Conservation (phyloP, 768 basidiomycete genomes). For the Trametes cinnabarina region DNA sequence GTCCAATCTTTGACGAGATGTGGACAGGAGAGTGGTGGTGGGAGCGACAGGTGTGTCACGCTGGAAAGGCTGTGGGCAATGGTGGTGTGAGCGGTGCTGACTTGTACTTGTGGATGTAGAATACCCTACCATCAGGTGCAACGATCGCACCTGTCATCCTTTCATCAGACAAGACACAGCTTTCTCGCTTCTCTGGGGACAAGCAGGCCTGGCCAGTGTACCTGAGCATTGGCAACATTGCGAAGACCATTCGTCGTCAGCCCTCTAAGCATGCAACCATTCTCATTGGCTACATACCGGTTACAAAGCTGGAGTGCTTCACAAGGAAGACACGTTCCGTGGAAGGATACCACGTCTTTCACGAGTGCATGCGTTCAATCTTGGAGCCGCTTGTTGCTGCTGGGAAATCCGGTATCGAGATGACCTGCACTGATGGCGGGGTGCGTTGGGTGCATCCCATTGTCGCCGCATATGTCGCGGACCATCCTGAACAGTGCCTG, state of each 20-base stretch:
- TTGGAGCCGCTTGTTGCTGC: conserved; percentile 32
- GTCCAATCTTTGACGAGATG: conserved; percentile 4
- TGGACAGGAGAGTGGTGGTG: conserved; percentile 26
- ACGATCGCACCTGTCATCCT: conserved; percentile 28
- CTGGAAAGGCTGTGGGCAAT: not conserved
- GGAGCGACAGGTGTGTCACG: conserved; percentile 24
- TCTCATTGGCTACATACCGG: conserved; percentile 25
- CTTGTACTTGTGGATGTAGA: conserved; percentile 15
- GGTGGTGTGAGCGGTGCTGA: not conserved
- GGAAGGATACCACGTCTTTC: conserved; percentile 32
- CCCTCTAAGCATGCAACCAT: conserved; percentile 13
- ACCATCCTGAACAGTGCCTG: conserved; percentile 17
- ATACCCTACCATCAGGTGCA: conserved; percentile 9
- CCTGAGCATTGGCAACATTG: conserved; percentile 22
- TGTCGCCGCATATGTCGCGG: conserved; percentile 37
- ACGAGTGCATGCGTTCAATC: conserved; percentile 33
- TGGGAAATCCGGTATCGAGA: conserved; percentile 30
- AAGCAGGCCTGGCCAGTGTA: conserved; percentile 20
- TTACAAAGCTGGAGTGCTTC: conserved; percentile 3
- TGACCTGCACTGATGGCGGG: conserved; percentile 37
- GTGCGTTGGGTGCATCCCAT: conserved; percentile 35
- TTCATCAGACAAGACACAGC: conserved; percentile 30
- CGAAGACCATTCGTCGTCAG: conserved; percentile 18
- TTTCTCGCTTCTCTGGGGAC: conserved; percentile 21
- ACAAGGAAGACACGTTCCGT: no score